phyloP scores from a whole-genome alignment of 1,139 yeast genomes.

The Sugiyamaella grinbergsii region DNA sequence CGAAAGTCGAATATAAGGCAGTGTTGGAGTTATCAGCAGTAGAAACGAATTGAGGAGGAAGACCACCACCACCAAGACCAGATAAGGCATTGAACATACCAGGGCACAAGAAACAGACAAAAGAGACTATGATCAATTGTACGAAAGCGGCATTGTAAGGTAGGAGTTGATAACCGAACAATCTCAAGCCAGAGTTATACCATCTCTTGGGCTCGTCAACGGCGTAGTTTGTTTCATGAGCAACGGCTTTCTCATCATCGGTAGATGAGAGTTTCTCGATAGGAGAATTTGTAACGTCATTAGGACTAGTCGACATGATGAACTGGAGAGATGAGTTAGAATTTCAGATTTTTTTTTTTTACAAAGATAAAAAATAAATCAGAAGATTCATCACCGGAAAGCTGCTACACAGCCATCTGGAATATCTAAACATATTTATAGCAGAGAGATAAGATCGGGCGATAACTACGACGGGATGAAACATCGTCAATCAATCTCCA shows the following conservation, averaged over 20 bases:
- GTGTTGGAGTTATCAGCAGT: conserved; percentile 56
- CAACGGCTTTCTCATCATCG: conserved; percentile 17
- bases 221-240: background rate
- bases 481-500: too few species aligned
- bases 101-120: conserved; percentile 41
- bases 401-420: too few species aligned
- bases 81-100: conserved; percentile 60
- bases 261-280: conserved; percentile 10
- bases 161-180: conserved; percentile 26
- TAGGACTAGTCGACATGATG: conserved; percentile 16
- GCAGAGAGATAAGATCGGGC: background rate
- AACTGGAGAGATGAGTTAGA: background rate
- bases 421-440: too few species aligned
- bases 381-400: background rate
- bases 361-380: background rate
- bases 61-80: conserved; percentile 57
- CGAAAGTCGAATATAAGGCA: conserved; percentile 58
- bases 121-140: conserved; percentile 38
- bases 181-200: conserved; percentile 29
- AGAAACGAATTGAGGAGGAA: conserved; percentile 42
- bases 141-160: conserved; percentile 33
- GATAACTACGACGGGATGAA: too few species aligned
- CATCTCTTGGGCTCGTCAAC: conserved; percentile 24
- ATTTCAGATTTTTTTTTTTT: too few species aligned
- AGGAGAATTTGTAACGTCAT: conserved; percentile 1